Evolutionary conservation across 2,329 filamentous ascomycete species (phyloP).

Genomic region (Thyridium curvatum): DNA sequence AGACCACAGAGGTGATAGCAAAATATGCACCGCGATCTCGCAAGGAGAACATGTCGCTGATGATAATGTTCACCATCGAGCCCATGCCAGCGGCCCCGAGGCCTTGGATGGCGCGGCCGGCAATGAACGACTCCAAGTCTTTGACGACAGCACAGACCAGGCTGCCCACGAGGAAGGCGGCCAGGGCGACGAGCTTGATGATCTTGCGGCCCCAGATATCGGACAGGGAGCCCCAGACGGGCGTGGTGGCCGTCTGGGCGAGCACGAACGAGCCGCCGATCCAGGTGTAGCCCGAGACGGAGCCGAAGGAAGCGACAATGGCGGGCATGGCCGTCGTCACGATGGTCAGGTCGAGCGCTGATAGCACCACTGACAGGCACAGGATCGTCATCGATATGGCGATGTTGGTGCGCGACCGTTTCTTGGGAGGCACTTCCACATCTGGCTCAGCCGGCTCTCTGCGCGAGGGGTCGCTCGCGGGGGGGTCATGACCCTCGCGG

Average conservation of each 20-base stretch:
- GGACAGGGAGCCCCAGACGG: slow-evolving; percentile 62
- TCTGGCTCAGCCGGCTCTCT: too few relatives aligned
- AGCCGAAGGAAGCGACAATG: slow-evolving; percentile 57
- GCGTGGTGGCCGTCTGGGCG: slow-evolving; percentile 58
- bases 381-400: too few relatives aligned
- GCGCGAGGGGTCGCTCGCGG: too few relatives aligned
- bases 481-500: too few relatives aligned
- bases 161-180: slow-evolving; percentile 48
- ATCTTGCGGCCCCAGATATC: slow-evolving; percentile 55
- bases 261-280: slow-evolving; percentile 70
- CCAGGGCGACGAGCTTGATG: slow-evolving; percentile 41
- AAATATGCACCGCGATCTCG: slow-evolving; percentile 14
- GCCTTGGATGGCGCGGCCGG: slow-evolving; percentile 49
- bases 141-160: slow-evolving; percentile 44
- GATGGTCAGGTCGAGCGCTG: slow-evolving; percentile 52
- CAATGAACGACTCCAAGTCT: slow-evolving; percentile 47
- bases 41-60: slow-evolving; percentile 36
- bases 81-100: slow-evolving; percentile 50
- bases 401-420: too few relatives aligned
- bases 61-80: slow-evolving; percentile 53
- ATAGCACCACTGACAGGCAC: slow-evolving; percentile 35
- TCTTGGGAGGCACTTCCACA: too few relatives aligned
- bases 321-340: slow-evolving; percentile 62
- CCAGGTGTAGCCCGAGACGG: slow-evolving; percentile 68
- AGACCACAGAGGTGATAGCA: slow-evolving; percentile 13